Evolutionary conservation across 208 protist species (phyloP).

Genomic region (Leishmania tropica): DNA sequence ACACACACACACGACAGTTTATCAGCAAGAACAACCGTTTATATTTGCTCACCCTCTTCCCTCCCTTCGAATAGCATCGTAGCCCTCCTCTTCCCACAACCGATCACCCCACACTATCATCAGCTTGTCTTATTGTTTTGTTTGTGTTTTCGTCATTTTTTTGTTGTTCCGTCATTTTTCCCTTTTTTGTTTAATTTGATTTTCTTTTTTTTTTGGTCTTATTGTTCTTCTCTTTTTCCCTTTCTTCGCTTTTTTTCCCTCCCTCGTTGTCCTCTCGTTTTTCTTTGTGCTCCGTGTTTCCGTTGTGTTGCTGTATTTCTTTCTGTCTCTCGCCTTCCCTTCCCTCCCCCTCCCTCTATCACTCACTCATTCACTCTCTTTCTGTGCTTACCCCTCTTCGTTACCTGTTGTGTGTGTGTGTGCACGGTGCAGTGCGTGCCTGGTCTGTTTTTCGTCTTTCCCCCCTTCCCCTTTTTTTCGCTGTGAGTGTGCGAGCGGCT

Average conservation of each 20-base stretch:
- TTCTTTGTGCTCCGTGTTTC: not conserved
- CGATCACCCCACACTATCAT: not conserved
- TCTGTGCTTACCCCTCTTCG: not conserved
- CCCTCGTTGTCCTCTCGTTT: not conserved
- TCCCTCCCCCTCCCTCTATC: not conserved
- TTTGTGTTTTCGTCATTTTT: constrained; percentile 1
- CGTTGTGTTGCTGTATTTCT: not conserved
- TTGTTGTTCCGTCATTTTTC: not conserved
- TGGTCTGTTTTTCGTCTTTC: not conserved
- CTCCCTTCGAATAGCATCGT: constrained; percentile 4
- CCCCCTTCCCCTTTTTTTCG: not conserved
- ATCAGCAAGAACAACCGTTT: constrained; percentile 2
- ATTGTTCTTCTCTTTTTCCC: not conserved
- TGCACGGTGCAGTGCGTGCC: not conserved
- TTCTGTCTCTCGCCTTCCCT: not conserved
- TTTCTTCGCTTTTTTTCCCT: not conserved
- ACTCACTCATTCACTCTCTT: constrained; percentile 11
- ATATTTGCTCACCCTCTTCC: constrained; percentile 3
- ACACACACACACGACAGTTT: not conserved
- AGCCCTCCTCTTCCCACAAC: not conserved
- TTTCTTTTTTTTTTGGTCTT: not conserved
- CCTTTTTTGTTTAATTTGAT: not conserved
- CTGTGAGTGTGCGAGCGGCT: not conserved
- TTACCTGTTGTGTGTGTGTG: constrained; percentile 1
- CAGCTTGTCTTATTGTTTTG: constrained; percentile 6